Percentiles rank a stretch among this genome's conserved stretches.
phyloP scores from a whole-genome alignment of 2,329 filamentous ascomycete species.

The Coniella lustricola region DNA sequence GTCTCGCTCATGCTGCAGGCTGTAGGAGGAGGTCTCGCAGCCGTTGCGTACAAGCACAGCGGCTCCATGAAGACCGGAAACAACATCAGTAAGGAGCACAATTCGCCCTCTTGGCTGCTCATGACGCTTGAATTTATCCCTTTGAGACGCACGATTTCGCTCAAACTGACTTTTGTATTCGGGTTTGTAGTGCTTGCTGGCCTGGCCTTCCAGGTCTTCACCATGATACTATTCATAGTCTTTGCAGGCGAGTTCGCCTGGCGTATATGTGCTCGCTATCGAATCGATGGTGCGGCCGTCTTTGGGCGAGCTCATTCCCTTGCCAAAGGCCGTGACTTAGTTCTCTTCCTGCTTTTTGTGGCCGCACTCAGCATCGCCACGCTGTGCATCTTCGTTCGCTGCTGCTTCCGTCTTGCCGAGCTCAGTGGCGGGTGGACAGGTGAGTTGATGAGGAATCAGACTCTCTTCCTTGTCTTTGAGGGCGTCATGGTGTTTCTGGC shows the following conservation, averaged over 20 bases:
- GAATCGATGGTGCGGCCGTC: slow-evolving; percentile 26
- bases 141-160: too few relatives aligned
- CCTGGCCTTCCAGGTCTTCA: slow-evolving; percentile 53
- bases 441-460: slow-evolving; percentile 47
- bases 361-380: slow-evolving; percentile 49
- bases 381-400: slow-evolving; percentile 57
- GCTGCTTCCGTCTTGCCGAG: slow-evolving; percentile 60
- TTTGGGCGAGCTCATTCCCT: slow-evolving; percentile 33
- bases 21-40: slow-evolving; percentile 49
- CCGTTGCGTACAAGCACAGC: slow-evolving; percentile 32
- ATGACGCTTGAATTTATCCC: background rate
- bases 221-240: slow-evolving; percentile 46
- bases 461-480: slow-evolving; percentile 52
- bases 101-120: background rate
- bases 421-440: slow-evolving; percentile 57
- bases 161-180: background rate
- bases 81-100: slow-evolving; percentile 39
- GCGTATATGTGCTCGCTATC: slow-evolving; percentile 31
- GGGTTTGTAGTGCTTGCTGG: slow-evolving; percentile 46
- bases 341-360: slow-evolving; percentile 47
- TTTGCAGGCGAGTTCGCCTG: slow-evolving; percentile 44
- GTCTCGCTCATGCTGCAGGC: slow-evolving; percentile 55
- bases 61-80: slow-evolving; percentile 36
- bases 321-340: slow-evolving; percentile 31
- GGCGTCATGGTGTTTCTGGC: slow-evolving; percentile 45